Percentiles rank a stretch among this genome's conserved stretches.
These are phyloP conservation scores for Penicillium egyptiacum DNA, from an alignment of 495 filamentous ascomycete species.

Conservation along the genomic window DNA sequence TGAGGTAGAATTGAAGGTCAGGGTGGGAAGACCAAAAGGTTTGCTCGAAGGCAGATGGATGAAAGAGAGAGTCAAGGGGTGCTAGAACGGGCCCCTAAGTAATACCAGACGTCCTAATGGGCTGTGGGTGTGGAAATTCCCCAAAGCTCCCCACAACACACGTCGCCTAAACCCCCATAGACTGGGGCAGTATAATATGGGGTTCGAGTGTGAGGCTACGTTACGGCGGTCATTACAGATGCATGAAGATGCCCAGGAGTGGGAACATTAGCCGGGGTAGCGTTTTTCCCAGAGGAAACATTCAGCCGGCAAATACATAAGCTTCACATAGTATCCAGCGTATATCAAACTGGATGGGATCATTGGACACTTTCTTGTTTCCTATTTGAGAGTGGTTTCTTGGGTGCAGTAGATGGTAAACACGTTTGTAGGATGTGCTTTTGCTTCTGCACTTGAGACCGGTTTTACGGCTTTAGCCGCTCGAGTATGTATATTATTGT, in stretches of 20 bases:
- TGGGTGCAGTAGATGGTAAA: not conserved
- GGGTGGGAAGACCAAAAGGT: slow-evolving; percentile 2
- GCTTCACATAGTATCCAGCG: slow-evolving; percentile 9
- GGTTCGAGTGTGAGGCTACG: slow-evolving; percentile 26
- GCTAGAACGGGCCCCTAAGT: slow-evolving; percentile 26
- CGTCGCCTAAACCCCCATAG: slow-evolving; percentile 30
- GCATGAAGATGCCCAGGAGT: slow-evolving; percentile 15
- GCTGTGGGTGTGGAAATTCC: slow-evolving; percentile 25
- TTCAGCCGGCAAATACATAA: slow-evolving; percentile 31
- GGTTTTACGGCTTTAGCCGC: slow-evolving; percentile 19
- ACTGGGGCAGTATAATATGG: slow-evolving; percentile 37
- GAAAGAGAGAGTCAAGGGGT: slow-evolving; percentile 1
- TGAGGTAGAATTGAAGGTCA: not conserved
- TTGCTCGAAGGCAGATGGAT: slow-evolving; percentile 6
- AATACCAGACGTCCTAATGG: slow-evolving; percentile 21
- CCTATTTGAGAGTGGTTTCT: not conserved
- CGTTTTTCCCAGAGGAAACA: slow-evolving; percentile 37
- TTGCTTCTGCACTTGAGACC: not conserved
- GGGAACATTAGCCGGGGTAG: slow-evolving; percentile 33
- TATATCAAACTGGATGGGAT: slow-evolving; percentile 22
- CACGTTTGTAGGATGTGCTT: not conserved
- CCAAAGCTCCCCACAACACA: slow-evolving; percentile 35
- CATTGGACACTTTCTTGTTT: not conserved
- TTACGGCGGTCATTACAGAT: slow-evolving; percentile 22
- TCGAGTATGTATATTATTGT: not conserved